phyloP scores from a whole-genome alignment of 2,329 filamentous ascomycete genomes.

The Lasiodiplodia hormozganensis region DNA sequence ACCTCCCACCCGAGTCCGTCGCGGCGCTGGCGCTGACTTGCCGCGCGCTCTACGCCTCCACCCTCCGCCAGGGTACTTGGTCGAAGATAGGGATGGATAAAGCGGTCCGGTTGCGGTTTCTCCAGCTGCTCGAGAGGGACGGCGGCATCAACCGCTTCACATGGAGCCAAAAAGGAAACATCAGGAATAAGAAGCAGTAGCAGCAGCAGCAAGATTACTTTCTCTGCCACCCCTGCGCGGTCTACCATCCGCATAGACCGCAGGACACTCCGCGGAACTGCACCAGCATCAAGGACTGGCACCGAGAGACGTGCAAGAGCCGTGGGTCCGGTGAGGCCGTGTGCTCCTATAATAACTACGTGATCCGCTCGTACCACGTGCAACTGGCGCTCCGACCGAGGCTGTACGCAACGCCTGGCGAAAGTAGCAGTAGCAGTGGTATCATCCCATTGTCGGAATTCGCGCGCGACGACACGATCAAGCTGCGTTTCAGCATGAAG shows the following conservation, averaged over 20 bases:
- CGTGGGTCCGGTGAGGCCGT: neutral
- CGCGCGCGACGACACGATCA: neutral
- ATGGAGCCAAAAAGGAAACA: neutral
- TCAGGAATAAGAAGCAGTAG: neutral
- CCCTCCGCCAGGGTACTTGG: neutral
- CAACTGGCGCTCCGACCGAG: neutral
- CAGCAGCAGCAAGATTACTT: neutral
- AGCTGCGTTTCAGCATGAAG: neutral
- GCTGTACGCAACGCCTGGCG: neutral
- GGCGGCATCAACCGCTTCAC: neutral
- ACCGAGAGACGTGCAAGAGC: neutral
- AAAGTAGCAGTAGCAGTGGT: neutral
- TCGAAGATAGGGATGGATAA: neutral
- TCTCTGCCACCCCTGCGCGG: neutral
- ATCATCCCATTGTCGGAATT: neutral
- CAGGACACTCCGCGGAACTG: neutral
- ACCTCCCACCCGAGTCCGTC: neutral
- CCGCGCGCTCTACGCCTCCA: neutral
- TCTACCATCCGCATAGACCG: neutral
- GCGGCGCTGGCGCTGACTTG: neutral
- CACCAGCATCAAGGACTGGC: neutral
- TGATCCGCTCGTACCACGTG: neutral
- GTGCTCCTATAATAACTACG: neutral
- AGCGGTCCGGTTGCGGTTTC: neutral
- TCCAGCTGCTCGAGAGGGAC: neutral